Conservation (phyloP, 73 alveolate genomes). For the Paramecium pentaurelia region DNA sequence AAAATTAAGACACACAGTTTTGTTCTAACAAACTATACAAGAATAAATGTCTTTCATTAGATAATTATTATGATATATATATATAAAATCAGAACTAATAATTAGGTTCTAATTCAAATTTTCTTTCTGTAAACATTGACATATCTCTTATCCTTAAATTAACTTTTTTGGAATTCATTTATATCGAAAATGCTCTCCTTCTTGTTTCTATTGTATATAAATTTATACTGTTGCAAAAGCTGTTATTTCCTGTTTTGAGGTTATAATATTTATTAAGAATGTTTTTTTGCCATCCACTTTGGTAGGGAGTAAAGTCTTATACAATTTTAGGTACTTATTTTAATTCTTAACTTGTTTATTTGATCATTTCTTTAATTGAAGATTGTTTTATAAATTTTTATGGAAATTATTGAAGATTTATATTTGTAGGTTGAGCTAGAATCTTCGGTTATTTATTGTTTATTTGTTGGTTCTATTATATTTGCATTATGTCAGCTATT, state of each 20-base stretch:
- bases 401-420: background rate
- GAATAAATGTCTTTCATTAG: no score
- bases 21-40: no score
- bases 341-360: background rate
- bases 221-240: constrained; percentile 13
- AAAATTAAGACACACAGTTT: no score
- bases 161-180: background rate
- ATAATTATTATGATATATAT: no score
- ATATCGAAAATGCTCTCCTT: background rate
- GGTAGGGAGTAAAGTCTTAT: background rate
- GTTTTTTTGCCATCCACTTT: constrained; percentile 15
- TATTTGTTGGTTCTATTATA: background rate
- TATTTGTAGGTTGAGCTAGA: background rate
- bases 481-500: background rate
- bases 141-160: background rate
- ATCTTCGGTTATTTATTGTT: background rate
- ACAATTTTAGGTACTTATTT: background rate
- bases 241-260: background rate
- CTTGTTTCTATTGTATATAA: constrained; percentile 11
- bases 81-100: background rate
- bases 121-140: background rate
- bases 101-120: background rate
- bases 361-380: background rate
- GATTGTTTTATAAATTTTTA: background rate
- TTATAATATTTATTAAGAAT: constrained; percentile 12